Percentiles rank a stretch among this genome's conserved stretches.
Conservation (phyloP, 202 grass and related monocot species). For the Zizania palustris region DNA sequence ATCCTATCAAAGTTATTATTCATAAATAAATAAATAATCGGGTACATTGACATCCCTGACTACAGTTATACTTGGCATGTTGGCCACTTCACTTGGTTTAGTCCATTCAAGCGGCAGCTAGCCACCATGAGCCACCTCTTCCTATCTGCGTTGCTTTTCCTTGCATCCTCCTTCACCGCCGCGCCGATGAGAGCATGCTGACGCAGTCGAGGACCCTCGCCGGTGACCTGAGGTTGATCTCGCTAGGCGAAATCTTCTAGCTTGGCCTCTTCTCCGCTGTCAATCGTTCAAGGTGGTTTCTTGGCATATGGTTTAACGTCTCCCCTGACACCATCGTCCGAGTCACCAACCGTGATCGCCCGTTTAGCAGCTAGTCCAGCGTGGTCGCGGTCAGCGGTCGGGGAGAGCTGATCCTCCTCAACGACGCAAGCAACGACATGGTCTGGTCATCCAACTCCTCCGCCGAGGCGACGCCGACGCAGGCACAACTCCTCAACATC, state of each 20-base stretch:
- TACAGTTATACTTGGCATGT: no score
- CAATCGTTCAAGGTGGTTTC: slow-evolving; percentile 33
- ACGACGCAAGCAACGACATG: slow-evolving; percentile 12
- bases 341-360: slow-evolving; percentile 62
- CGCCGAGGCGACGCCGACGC: not conserved
- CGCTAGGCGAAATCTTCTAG: slow-evolving; percentile 40
- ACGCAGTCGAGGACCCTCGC: slow-evolving; percentile 28
- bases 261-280: slow-evolving; percentile 59
- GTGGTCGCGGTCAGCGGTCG: slow-evolving; percentile 15
- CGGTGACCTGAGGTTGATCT: slow-evolving; percentile 42
- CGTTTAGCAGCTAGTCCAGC: slow-evolving; percentile 39
- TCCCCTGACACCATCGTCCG: slow-evolving; percentile 51
- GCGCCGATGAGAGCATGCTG: slow-evolving; percentile 12
- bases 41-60: no score
- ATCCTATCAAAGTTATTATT: no score
- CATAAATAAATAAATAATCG: no score
- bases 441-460: slow-evolving; percentile 48
- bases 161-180: not conserved
- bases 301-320: slow-evolving; percentile 63
- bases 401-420: slow-evolving; percentile 45
- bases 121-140: slow-evolving; percentile 31
- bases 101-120: no score
- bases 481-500: slow-evolving; percentile 46
- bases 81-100: not conserved
- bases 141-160: not conserved